Percentiles rank a stretch among this genome's conserved stretches.
Evolutionary conservation across 306 rosid species (phyloP).

Genomic region (Quercus suber): DNA sequence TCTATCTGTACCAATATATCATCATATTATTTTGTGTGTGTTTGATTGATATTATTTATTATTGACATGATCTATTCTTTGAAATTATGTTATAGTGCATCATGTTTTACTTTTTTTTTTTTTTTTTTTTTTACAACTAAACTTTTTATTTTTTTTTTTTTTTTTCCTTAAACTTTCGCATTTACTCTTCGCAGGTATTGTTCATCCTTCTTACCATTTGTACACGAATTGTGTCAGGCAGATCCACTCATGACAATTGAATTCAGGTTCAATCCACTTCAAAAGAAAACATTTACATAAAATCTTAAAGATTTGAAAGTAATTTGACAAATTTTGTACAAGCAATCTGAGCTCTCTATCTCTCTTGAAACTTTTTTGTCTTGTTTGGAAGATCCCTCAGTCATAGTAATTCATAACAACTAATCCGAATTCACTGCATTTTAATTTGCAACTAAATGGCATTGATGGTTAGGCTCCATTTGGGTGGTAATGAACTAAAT

Average conservation of each 20-base stretch:
- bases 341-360: not conserved
- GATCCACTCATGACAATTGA: not conserved
- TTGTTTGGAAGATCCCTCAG: not conserved
- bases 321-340: not conserved
- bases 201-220: not conserved
- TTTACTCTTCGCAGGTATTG: not conserved
- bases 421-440: not conserved
- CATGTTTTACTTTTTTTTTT: too few species aligned
- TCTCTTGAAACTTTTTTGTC: not conserved
- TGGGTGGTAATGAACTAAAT: too few species aligned
- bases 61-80: too few species aligned
- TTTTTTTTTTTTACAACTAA: too few species aligned
- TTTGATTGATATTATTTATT: too few species aligned
- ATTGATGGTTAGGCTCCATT: too few species aligned
- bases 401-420: not conserved
- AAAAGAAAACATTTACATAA: not conserved
- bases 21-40: too few species aligned
- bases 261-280: constrained; percentile 3
- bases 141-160: not conserved
- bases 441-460: too few species aligned
- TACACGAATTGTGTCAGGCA: not conserved
- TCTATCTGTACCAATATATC: too few species aligned
- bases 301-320: not conserved
- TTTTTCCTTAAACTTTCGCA: not conserved
- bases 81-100: too few species aligned